Evolutionary conservation across 805 yeast genomes (phyloP).

Genomic region (Candida sanyiensis): DNA sequence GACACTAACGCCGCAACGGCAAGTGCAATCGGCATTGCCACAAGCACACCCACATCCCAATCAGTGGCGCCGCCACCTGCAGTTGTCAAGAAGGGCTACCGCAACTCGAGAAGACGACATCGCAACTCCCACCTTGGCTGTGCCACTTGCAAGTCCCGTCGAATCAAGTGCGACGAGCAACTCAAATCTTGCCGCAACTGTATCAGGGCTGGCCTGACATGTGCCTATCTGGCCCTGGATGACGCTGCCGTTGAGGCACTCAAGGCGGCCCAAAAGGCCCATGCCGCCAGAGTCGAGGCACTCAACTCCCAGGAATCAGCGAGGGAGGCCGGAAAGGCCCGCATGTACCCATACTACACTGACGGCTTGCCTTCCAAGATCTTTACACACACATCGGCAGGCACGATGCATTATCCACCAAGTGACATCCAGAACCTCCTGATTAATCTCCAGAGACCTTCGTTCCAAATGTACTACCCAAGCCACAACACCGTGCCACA

Average conservation of each 20-base stretch:
- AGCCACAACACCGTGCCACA: conserved; percentile 3
- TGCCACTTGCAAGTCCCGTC: conserved; percentile 55
- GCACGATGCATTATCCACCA: conserved; percentile 7
- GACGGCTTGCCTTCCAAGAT: conserved; percentile 24
- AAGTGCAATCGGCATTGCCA: background rate
- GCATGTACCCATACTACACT: conserved; percentile 17
- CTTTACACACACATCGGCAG: conserved; percentile 11
- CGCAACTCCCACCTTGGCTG: conserved; percentile 74
- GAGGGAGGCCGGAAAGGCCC: conserved; percentile 15
- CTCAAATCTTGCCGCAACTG: conserved; percentile 58
- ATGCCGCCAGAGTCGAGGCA: conserved; percentile 32
- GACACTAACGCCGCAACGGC: background rate
- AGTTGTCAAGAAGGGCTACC: conserved; percentile 16
- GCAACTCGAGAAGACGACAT: conserved; percentile 46
- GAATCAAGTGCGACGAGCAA: conserved; percentile 61
- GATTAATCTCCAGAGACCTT: conserved; percentile 17
- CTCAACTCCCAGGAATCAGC: conserved; percentile 19
- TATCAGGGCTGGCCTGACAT: conserved; percentile 37
- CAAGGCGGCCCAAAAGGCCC: conserved; percentile 42
- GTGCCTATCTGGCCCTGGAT: conserved; percentile 45
- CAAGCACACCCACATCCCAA: conserved; percentile 1
- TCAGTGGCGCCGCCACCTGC: too few species aligned
- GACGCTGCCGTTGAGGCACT: conserved; percentile 44
- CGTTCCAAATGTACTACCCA: conserved; percentile 6
- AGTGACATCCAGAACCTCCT: conserved; percentile 16